A percentile compares a stretch with the other conserved stretches of the same genome.
phyloP scores from a whole-genome alignment of 805 yeast species.

The Groenewaldozyma tartarivorans region DNA sequence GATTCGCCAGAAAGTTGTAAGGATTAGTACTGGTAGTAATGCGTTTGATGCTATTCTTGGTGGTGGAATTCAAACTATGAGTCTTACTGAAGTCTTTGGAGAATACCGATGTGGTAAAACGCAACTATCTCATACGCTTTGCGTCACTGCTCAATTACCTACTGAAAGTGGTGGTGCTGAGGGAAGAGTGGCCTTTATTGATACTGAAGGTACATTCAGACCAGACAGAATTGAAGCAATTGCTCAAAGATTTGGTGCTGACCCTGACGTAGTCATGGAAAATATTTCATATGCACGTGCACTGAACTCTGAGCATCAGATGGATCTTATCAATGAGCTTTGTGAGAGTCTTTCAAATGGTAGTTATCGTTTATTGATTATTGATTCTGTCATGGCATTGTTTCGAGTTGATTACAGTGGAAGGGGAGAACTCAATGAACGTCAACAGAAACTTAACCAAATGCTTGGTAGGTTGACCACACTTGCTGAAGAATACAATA shows the following conservation, averaged over 20 bases:
- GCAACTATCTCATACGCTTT: slow-evolving; percentile 66
- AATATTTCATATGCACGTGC: slow-evolving; percentile 52
- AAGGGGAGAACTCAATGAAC: slow-evolving; percentile 61
- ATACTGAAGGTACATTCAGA: slow-evolving; percentile 70
- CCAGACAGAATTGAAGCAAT: slow-evolving; percentile 54
- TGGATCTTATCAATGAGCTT: slow-evolving; percentile 60
- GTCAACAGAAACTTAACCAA: slow-evolving; percentile 42
- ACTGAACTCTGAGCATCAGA: slow-evolving; percentile 58
- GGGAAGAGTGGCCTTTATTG: slow-evolving; percentile 56
- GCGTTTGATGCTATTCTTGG: slow-evolving; percentile 39
- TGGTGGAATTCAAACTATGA: slow-evolving; percentile 49
- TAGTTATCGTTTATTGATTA: slow-evolving; percentile 54
- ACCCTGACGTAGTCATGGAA: slow-evolving; percentile 53
- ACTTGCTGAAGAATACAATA: slow-evolving; percentile 36
- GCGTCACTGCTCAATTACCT: slow-evolving; percentile 48
- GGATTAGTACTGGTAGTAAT: slow-evolving; percentile 44
- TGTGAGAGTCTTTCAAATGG: slow-evolving; percentile 52
- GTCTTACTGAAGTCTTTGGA: slow-evolving; percentile 70
- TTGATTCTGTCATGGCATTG: slow-evolving; percentile 36
- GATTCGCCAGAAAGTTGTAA: slow-evolving; percentile 51
- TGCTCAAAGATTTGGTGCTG: slow-evolving; percentile 59
- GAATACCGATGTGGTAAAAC: slow-evolving; percentile 77
- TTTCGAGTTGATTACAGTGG: slow-evolving; percentile 75
- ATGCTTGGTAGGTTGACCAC: slow-evolving; percentile 39
- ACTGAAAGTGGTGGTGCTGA: slow-evolving; percentile 38